phyloP scores from a whole-genome alignment of 768 basidiomycete genomes.

The Lepiota brunneoincarnata region DNA sequence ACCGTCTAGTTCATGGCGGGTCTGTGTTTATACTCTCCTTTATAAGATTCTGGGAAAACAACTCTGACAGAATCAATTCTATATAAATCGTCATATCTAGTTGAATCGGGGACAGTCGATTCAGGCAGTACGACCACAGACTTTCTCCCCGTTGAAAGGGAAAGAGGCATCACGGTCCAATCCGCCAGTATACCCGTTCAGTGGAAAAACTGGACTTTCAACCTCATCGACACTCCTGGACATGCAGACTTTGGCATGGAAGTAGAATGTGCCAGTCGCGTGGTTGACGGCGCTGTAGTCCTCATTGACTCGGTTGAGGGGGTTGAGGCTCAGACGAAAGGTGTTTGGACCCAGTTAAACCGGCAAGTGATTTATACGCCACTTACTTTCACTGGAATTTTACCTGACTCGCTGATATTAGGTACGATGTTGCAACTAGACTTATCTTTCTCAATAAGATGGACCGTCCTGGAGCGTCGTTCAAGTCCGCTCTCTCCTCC shows the following conservation, averaged over 20 bases:
- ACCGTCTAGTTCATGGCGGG: conserved; percentile 1
- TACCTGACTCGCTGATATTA: conserved; percentile 22
- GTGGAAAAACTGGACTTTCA: conserved; percentile 84
- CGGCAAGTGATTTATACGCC: conserved; percentile 53
- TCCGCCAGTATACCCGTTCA: conserved; percentile 87
- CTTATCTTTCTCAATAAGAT: conserved; percentile 87
- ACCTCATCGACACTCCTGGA: conserved; percentile 88
- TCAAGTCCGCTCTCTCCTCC: conserved; percentile 68
- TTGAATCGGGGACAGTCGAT: conserved; percentile 78
- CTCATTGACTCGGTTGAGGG: conserved; percentile 90
- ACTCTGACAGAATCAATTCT: conserved; percentile 88
- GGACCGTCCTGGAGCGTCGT: conserved; percentile 83
- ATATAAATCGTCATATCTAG: conserved; percentile 69
- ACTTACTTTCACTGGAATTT: background rate
- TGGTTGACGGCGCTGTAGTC: conserved; percentile 87
- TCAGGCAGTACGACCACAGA: conserved; percentile 90
- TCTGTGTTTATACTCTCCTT: conserved; percentile 4
- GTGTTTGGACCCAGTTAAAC: conserved; percentile 85
- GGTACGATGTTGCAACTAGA: conserved; percentile 77
- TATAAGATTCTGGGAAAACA: conserved; percentile 82
- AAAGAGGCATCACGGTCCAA: conserved; percentile 90
- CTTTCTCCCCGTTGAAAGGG: conserved; percentile 85
- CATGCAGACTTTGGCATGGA: conserved; percentile 98
- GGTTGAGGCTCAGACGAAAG: conserved; percentile 87
- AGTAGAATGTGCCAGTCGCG: conserved; percentile 88